Percentiles rank a stretch among this genome's conserved stretches.
phyloP scores from a whole-genome alignment of 306 rosid genomes.

The Lagenaria siceraria region DNA sequence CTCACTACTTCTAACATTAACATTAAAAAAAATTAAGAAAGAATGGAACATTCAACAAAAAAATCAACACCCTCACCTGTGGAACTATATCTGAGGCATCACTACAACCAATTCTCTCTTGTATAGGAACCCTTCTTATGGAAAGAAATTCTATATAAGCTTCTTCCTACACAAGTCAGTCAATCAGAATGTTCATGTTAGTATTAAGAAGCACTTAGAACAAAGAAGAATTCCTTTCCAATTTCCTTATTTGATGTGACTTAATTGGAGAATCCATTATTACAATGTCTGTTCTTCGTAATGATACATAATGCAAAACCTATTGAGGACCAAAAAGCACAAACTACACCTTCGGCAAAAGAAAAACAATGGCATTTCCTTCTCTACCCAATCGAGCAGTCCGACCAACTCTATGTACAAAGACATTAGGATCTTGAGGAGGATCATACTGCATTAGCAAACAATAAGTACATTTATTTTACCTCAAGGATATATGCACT shows the following conservation, averaged over 20 bases:
- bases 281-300: not conserved
- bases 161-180: constrained; percentile 44
- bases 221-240: not conserved
- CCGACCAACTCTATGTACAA: constrained; percentile 88
- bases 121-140: constrained; percentile 64
- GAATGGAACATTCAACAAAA: not conserved
- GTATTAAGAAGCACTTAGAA: not conserved
- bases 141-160: constrained; percentile 69
- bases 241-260: constrained; percentile 2
- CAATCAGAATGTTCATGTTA: not conserved
- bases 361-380: constrained; percentile 79
- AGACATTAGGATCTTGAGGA: constrained; percentile 94
- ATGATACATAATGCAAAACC: not conserved
- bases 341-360: constrained; percentile 67
- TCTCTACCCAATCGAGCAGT: constrained; percentile 90
- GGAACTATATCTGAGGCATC: constrained; percentile 60
- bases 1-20: not conserved
- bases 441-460: constrained; percentile 68
- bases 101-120: constrained; percentile 42
- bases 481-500: not conserved
- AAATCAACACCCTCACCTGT: constrained; percentile 33
- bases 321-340: not conserved
- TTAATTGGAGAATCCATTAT: not conserved
- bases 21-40: not conserved
- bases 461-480: not conserved